phyloP scores from a whole-genome alignment of 306 rosid genomes.

The Gynostemma pentaphyllum region DNA sequence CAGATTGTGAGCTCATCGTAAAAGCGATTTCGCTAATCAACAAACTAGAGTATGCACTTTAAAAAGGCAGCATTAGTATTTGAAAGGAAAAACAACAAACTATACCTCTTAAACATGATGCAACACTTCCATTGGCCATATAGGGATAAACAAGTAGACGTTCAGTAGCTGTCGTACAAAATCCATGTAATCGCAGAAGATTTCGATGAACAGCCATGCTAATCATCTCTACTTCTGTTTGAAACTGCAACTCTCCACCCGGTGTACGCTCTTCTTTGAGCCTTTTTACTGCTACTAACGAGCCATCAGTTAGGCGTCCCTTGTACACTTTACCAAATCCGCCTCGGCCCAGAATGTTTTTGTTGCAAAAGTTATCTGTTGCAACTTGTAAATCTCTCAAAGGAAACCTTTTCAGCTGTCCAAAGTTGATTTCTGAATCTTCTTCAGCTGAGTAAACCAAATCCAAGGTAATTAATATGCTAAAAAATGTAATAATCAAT shows the following conservation, averaged over 20 bases:
- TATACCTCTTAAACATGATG: constrained; percentile 16
- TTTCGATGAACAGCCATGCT: constrained; percentile 21
- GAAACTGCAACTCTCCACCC: constrained; percentile 17
- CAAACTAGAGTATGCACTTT: neutral
- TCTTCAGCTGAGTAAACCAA: constrained; percentile 12
- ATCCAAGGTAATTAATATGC: neutral
- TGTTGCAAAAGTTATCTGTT: constrained; percentile 15
- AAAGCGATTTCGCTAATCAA: neutral
- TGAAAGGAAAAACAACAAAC: neutral
- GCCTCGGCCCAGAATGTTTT: constrained; percentile 18
- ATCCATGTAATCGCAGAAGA: constrained; percentile 12
- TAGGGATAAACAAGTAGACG: constrained; percentile 18
- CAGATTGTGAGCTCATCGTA: neutral
- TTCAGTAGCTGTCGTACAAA: constrained; percentile 11
- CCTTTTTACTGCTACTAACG: constrained; percentile 18
- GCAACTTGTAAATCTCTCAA: constrained; percentile 16
- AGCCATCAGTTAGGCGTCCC: constrained; percentile 14
- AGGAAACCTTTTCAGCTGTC: constrained; percentile 15
- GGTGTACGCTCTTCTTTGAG: constrained; percentile 19
- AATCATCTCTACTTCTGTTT: constrained; percentile 18
- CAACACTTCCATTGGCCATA: constrained; percentile 19
- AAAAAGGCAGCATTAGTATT: neutral
- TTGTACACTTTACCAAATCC: constrained; percentile 16
- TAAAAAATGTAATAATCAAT: neutral
- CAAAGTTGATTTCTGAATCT: constrained; percentile 11